Evolutionary conservation across 139 green algal species (phyloP).

Genomic region (Volvox africanus): DNA sequence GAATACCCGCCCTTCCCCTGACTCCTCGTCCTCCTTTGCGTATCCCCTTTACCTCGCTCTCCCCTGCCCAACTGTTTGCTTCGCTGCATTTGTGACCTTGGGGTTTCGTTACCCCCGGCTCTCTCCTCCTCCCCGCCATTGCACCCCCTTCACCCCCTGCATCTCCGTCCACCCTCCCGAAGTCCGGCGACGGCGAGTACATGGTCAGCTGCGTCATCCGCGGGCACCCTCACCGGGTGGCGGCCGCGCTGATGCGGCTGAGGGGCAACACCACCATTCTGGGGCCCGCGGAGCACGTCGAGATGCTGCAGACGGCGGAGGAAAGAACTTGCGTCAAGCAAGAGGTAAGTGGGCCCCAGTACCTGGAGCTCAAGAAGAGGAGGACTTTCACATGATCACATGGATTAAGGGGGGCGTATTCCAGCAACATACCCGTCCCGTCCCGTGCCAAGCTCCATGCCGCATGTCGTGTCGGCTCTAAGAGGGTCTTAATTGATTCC

Average conservation of each 20-base stretch:
- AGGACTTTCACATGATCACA: too few species aligned
- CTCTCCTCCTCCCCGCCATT: background rate
- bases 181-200: slow-evolving; percentile 40
- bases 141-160: too few species aligned
- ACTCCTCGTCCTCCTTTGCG: background rate
- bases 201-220: slow-evolving; percentile 57
- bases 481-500: too few species aligned
- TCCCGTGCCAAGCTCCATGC: too few species aligned
- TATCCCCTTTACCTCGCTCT: background rate
- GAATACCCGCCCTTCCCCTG: background rate
- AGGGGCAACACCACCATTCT: slow-evolving; percentile 62
- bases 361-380: too few species aligned
- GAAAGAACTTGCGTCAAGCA: background rate
- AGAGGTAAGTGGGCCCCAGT: background rate
- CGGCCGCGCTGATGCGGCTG: slow-evolving; percentile 49
- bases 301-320: slow-evolving; percentile 17
- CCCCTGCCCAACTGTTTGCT: too few species aligned
- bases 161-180: background rate
- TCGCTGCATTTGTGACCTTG: too few species aligned
- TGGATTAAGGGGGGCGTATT: too few species aligned
- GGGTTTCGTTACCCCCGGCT: too few species aligned
- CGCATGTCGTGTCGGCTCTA: too few species aligned
- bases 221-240: slow-evolving; percentile 37
- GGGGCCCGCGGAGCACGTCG: slow-evolving; percentile 54
- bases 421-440: too few species aligned